Evolutionary conservation across 2,329 filamentous ascomycete species (phyloP), one percentile per base, ranked within the genome.

Genomic region (Iodosphaeria phyllophila): DNA sequence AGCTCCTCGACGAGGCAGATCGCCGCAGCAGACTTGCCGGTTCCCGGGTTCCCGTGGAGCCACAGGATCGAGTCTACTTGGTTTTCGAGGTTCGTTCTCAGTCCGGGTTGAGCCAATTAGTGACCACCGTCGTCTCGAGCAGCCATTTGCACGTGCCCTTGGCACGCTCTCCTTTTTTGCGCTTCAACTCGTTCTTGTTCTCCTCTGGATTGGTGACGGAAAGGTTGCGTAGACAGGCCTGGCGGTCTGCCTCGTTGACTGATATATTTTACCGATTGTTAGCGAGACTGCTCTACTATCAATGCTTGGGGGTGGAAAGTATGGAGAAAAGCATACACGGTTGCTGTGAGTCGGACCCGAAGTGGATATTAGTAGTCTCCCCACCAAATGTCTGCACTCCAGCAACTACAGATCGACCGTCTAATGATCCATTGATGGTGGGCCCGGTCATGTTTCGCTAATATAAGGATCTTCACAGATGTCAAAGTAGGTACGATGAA

Each of bases 1-100:
- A 40, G 30, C 10, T 25, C 26, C n/a, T 39, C 35, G 8, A 32
- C 25, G n/a, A 41, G 35, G 30, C 30, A 39, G 3, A 38, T 32
- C 14, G 36, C 25, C 32, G 36, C 34, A 6, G 29, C 36, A 6
- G 34, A 35, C 25, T 40, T 40, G 9, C 38, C 35, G n/a, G 31
- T 40, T 5, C 34, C 36, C 12, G 32, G 35, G 17, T 34, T 34
- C 10, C 35, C 31, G 16, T 35, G 20, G 2, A 38, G 25, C 34
- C 34, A 38, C 6, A 38, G 28, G 19, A 35, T 11, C 13, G n/a
- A n/a, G n/a, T n/a, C n/a, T n/a, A n/a, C n/a, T 34, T 25, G 3
- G 25, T 6, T 5, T 16, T 18, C 4, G 8, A 11, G 20, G 8
- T 16, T 7, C 22, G 15, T 18, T 23, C 16, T 14, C 16, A 8